These are phyloP conservation scores for Emergomyces pasteurianus DNA, from an alignment of 2,329 filamentous ascomycete genomes.

Conservation along the genomic window DNA sequence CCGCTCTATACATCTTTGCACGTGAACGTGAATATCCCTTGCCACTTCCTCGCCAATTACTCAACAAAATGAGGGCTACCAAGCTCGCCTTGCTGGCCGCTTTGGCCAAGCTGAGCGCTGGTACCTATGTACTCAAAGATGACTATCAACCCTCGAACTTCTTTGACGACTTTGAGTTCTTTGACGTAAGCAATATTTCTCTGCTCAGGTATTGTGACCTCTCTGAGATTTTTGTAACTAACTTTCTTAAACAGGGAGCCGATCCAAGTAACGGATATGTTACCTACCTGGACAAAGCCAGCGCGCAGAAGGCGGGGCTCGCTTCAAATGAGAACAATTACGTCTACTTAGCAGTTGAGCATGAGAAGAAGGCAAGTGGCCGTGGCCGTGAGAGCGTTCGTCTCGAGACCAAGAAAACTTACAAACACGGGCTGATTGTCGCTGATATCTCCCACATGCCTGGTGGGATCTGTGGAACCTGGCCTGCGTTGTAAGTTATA, in stretches of 20 bases:
- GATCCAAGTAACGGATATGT: conserved; percentile 72
- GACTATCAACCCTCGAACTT: conserved; percentile 24
- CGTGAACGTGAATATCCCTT: background rate
- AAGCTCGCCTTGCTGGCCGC: conserved; percentile 36
- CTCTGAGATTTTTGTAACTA: background rate
- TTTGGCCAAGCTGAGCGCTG: conserved; percentile 26
- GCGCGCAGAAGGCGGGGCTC: conserved; percentile 47
- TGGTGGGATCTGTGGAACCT: conserved; percentile 55
- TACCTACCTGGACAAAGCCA: conserved; percentile 49
- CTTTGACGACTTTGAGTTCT: conserved; percentile 43
- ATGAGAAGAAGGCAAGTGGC: conserved; percentile 41
- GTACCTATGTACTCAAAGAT: conserved; percentile 9
- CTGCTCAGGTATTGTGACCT: background rate
- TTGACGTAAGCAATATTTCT: conserved; percentile 27
- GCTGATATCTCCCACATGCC: conserved; percentile 66
- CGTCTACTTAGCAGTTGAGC: conserved; percentile 60
- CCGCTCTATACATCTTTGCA: conserved; percentile 9
- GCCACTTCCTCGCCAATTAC: background rate
- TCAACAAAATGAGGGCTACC: conserved; percentile 15
- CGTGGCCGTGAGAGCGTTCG: conserved; percentile 59
- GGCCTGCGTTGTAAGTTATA: conserved; percentile 51
- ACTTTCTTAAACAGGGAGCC: conserved; percentile 18
- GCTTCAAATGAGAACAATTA: conserved; percentile 44
- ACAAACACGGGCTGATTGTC: conserved; percentile 56
- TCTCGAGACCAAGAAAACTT: conserved; percentile 53